Base-by-base conservation (phyloP, 768 basidiomycete species). In the Mycena haematopus region DNA sequence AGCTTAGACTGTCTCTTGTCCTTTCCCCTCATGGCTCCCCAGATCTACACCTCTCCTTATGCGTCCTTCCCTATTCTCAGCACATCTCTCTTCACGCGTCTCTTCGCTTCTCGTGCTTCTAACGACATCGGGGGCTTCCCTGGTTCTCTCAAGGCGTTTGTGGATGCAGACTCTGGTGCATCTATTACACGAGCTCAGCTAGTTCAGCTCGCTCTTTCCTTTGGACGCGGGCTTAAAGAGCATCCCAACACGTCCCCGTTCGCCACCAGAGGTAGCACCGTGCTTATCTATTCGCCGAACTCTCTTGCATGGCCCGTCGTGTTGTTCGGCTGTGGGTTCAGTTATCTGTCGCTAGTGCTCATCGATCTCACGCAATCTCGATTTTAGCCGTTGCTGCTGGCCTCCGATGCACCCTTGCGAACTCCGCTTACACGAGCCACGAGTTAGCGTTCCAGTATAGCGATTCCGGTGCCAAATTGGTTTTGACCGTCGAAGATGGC, bases 381-480 rank as follows among this genome's bases (percentile, higher is more conserved):
- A 27, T 27, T 19, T 62, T 73, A 52, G 73, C 75, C 71, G 78
- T 88, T 45, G 88, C 92, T 0, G 89, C 88, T 0, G 91, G 90
- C 4, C 70, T 92, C 17, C 76, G 84, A 46, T 83, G 84, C 55
- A 91, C 92, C 0, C 84, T 91, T 15, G 89, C 90, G 17, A 95
- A 93, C 71, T 86, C 82, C 60, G 80, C 81, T 0, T 95, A 92
- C 69, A 89, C 86, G 5, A 72, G 86, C 3, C 70, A 76, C 9
- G 94, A 96, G 70, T 81, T 95, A 0, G 80, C 78, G 0, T 86
- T 86, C 73, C 94, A 96, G 71, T 88, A 90, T 61, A 75, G 65
- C 14, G 87, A 95, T 69, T 88, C 87, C 55, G 75, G 81, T 3
- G 89, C 94, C 0, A 79, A 80, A 52, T 65, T 89, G 21, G 72